Base-by-base conservation (phyloP, 768 basidiomycete genomes). In the Leccinellum luteum region DNA sequence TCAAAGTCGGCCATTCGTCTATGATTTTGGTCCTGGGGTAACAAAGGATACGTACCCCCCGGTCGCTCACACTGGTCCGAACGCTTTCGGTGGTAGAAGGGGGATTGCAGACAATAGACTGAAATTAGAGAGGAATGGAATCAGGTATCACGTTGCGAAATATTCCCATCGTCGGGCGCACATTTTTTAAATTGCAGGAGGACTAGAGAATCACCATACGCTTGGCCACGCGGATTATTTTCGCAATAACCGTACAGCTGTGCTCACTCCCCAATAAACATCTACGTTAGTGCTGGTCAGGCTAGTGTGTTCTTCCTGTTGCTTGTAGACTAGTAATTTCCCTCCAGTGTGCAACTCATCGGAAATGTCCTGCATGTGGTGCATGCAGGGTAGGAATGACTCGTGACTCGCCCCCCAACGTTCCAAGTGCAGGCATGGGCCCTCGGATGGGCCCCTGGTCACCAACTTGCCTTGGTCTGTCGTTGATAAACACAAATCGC, bases 21-120 rank as follows among this genome's bases (percentile, higher is more conserved):
- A 85, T 53, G 90, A 92, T 70, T 92, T 94, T 64, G 89, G 89
- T 8, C 83, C 85, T 8, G 83, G 80, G 10, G 80, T 86, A 14
- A 77, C 72, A 2, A 67, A 71, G 31, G 75, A 78, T 48, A 87
- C 87, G 9, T 90, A 88, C 60, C 79, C 81, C 47, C 58, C 60
- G n/a, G 47, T 77, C 31, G 7, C 60, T 41, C 27, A 65, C 56
- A 30, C 55, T 44, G 51, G 55, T 31, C 69, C 69, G 23, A 69
- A 74, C 21, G 67, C 70, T n/a, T 19, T n/a, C 9, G 15, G 31
- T 3, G 41, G 58, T 25, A 57, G 68, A 57, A 57, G 65, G 54
- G n/a, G 68, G 45, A 34, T 21, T 27, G 7, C 28, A 44, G 60
- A 56, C 1, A 56, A 65, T 23, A 57, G 52, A 19, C 68, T 79